These are phyloP conservation scores for Xerocomellus chrysenteron DNA, from an alignment of 768 basidiomycete species.

Conservation along the genomic window DNA sequence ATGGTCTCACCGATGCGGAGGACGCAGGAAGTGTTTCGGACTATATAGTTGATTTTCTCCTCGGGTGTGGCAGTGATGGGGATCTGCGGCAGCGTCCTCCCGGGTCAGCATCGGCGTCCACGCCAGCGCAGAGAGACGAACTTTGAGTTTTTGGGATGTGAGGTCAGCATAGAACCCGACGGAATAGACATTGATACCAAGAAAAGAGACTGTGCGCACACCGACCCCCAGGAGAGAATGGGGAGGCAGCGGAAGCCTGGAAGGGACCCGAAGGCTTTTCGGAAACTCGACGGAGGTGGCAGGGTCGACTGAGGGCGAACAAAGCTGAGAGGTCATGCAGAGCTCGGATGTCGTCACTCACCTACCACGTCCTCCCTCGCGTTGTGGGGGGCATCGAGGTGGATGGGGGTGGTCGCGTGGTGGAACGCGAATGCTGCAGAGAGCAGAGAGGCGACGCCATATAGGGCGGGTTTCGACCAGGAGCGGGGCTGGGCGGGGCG, in stretches of 20 bases:
- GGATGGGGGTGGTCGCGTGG: conserved; percentile 29
- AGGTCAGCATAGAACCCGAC: conserved; percentile 90
- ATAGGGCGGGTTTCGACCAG: conserved; percentile 27
- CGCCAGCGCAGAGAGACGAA: conserved; percentile 26
- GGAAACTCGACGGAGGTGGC: conserved; percentile 77
- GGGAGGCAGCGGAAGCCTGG: conserved; percentile 58
- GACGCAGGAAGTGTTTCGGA: conserved; percentile 66
- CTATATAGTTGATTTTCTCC: conserved; percentile 68
- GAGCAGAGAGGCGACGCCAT: conserved; percentile 35
- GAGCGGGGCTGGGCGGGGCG: conserved; percentile 1
- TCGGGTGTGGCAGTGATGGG: conserved; percentile 55
- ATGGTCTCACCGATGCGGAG: conserved; percentile 65
- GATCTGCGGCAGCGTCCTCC: conserved; percentile 40
- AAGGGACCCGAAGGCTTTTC: conserved; percentile 58
- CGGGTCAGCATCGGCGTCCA: neutral
- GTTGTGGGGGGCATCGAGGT: conserved; percentile 44
- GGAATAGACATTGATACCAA: conserved; percentile 85
- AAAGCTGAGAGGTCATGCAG: neutral
- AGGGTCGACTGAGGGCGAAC: conserved; percentile 54
- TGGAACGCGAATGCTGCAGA: conserved; percentile 30
- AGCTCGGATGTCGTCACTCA: neutral
- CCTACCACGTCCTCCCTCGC: conserved; percentile 22
- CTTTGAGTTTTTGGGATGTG: conserved; percentile 58
- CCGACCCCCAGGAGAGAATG: conserved; percentile 81
- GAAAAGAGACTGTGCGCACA: conserved; percentile 85